Conservation (phyloP, 2,329 filamentous ascomycete species). For the Grosmannia huntii region DNA sequence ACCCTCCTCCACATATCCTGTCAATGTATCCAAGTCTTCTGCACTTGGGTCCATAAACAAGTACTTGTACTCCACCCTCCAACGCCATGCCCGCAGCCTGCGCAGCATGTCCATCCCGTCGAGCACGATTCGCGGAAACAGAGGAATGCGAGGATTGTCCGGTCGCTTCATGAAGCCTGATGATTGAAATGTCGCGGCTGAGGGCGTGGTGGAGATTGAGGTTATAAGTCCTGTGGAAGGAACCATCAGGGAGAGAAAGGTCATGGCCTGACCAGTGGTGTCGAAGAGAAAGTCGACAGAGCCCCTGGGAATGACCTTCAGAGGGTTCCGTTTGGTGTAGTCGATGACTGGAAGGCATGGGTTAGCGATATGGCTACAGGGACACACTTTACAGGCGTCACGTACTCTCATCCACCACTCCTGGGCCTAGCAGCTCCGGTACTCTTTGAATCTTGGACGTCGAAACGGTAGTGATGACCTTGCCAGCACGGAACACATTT, state of each 20-base stretch:
- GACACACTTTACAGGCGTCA: neutral
- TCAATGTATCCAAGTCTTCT: neutral
- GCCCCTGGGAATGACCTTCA: neutral
- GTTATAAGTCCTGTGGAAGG: neutral
- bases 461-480: conserved; percentile 1
- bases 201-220: neutral
- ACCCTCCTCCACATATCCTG: neutral
- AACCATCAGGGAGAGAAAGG: neutral
- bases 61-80: neutral
- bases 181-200: neutral
- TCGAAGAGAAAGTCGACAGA: conserved; percentile 1
- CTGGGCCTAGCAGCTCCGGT: neutral
- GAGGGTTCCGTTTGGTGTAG: neutral
- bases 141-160: neutral
- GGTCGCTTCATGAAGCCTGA: neutral
- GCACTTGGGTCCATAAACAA: neutral
- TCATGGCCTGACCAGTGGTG: conserved; percentile 1
- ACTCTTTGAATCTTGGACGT: neutral
- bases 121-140: neutral
- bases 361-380: neutral
- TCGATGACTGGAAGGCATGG: neutral
- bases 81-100: neutral
- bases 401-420: neutral
- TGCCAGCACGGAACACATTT: neutral
- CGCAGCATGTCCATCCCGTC: neutral